phyloP scores from a whole-genome alignment of 257 asterid genomes.

The Lycium barbarum region DNA sequence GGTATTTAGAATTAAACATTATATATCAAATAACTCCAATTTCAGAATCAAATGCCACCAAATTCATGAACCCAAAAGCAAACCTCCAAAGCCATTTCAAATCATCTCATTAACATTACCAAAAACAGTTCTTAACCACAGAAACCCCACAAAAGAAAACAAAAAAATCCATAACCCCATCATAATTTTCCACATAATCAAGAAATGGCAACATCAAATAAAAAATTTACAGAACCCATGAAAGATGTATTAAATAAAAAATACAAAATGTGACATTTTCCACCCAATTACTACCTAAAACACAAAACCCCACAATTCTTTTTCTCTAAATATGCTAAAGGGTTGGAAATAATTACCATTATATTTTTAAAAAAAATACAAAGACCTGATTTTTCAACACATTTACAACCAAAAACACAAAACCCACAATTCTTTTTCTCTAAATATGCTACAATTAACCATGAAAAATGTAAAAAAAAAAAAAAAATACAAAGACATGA shows the following conservation, averaged over 20 bases:
- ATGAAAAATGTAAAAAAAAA: not conserved
- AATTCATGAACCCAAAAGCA: slow-evolving; percentile 18
- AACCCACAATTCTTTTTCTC: not conserved
- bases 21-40: slow-evolving; percentile 7
- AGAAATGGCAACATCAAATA: not conserved
- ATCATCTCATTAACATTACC: not conserved
- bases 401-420: not conserved
- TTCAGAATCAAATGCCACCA: slow-evolving; percentile 11
- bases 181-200: slow-evolving; percentile 4
- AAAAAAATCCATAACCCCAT: not conserved
- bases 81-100: slow-evolving; percentile 4
- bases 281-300: not conserved
- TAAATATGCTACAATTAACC: not conserved
- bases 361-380: not conserved
- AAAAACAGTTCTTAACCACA: not conserved
- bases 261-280: slow-evolving; percentile 10
- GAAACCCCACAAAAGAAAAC: not conserved
- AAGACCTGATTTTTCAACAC: not conserved
- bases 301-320: too few species aligned
- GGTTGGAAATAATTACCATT: too few species aligned
- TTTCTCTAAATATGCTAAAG: too few species aligned
- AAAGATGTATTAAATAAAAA: not conserved
- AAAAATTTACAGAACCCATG: not conserved
- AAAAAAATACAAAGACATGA: not conserved
- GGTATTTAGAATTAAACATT: not conserved